Evolutionary conservation across 1,139 yeast genomes (phyloP).

Genomic region (Kodamaea derodonti): DNA sequence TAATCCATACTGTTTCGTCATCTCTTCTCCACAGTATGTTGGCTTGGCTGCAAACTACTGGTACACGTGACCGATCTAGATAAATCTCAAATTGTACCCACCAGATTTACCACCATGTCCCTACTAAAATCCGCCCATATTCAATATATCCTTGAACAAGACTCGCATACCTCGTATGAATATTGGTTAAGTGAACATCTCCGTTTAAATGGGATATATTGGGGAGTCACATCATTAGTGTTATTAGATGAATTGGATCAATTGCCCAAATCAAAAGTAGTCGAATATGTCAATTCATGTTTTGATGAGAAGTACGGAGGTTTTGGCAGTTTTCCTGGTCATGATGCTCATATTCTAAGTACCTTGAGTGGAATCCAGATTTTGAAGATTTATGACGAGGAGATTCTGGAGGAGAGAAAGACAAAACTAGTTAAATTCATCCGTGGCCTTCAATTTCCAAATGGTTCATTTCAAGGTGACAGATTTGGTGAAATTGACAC

Average conservation of each 20-base stretch:
- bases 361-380: constrained; percentile 88
- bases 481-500: constrained; percentile 90
- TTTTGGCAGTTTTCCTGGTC: constrained; percentile 85
- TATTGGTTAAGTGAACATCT: constrained; percentile 92
- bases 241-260: constrained; percentile 52
- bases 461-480: constrained; percentile 90
- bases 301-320: constrained; percentile 66
- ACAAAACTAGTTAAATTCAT: constrained; percentile 39
- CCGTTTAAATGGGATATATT: constrained; percentile 85
- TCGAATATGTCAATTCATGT: constrained; percentile 67
- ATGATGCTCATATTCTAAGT: constrained; percentile 85
- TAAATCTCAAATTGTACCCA: too few relatives aligned
- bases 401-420: constrained; percentile 16
- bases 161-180: constrained; percentile 48
- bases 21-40: too few relatives aligned
- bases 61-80: too few relatives aligned
- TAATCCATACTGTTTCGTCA: too few relatives aligned
- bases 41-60: too few relatives aligned
- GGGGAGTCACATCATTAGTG: constrained; percentile 85
- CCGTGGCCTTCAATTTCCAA: constrained; percentile 53
- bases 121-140: too few relatives aligned
- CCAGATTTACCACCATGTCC: too few relatives aligned
- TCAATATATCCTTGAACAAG: constrained; percentile 34
- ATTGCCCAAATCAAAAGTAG: constrained; percentile 57
- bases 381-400: constrained; percentile 57